Percentiles rank a stretch among this genome's conserved stretches.
Evolutionary conservation across 441 rosid genomes (phyloP).

Genomic region (Isatis lusitanica): DNA sequence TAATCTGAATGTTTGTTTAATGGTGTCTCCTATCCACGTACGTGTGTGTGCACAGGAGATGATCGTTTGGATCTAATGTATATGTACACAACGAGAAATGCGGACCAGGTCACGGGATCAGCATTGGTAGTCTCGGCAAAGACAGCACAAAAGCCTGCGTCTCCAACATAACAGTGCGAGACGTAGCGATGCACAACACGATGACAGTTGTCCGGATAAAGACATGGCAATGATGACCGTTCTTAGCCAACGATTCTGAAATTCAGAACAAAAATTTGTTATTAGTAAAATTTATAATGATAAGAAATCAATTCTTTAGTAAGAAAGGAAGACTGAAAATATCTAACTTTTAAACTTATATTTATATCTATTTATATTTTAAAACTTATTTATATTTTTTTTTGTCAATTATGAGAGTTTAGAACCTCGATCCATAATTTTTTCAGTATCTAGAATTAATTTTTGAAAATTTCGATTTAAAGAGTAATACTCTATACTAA

Average conservation of each 20-base stretch:
- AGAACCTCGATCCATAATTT: no score
- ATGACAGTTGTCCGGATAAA: conserved; percentile 94
- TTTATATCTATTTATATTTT: no score
- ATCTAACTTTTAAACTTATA: no score
- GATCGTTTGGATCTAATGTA: conserved; percentile 92
- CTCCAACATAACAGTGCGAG: conserved; percentile 85
- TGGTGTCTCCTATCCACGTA: background rate
- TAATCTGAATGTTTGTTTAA: background rate
- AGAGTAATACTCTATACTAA: no score
- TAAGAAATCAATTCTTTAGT: no score
- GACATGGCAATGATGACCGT: conserved; percentile 83
- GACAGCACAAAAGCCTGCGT: conserved; percentile 91
- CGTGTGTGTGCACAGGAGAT: conserved; percentile 61
- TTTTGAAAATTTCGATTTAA: no score
- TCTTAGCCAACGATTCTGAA: conserved; percentile 61
- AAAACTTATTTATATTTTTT: no score
- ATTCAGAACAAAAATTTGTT: background rate
- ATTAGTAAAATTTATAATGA: no score
- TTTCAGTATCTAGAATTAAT: no score
- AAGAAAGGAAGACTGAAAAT: no score
- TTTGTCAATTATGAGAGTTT: no score
- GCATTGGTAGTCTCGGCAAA: conserved; percentile 92
- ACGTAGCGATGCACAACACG: conserved; percentile 78
- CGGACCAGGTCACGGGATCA: conserved; percentile 98
- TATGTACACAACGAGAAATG: conserved; percentile 82